These are phyloP conservation scores for Fusarium oxysporum DNA, from an alignment of 2,329 filamentous ascomycete genomes.

Conservation along the genomic window DNA sequence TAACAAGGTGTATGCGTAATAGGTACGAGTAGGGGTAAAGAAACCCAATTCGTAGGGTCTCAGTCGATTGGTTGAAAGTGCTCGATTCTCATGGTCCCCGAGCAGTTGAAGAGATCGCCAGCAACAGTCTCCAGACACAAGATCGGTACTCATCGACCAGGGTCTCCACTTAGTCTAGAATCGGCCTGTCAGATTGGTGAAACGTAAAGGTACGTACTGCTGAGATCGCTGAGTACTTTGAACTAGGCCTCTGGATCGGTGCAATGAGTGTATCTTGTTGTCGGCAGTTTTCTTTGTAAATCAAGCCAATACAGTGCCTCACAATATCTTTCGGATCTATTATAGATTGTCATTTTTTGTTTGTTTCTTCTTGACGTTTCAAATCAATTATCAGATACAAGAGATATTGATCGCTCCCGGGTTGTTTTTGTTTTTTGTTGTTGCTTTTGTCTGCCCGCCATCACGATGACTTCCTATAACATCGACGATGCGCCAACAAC, in stretches of 20 bases:
- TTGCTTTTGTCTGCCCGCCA: not conserved
- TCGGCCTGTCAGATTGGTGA: conserved; percentile 21
- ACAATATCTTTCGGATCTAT: not conserved
- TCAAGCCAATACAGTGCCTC: not conserved
- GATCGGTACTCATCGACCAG: conserved; percentile 38
- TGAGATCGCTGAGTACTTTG: conserved; percentile 21
- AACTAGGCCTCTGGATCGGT: conserved; percentile 25
- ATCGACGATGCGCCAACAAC: conserved; percentile 3
- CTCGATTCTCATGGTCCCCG: conserved; percentile 32
- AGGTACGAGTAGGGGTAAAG: not conserved
- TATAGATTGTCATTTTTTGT: not conserved
- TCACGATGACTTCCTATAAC: not conserved
- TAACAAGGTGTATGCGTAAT: conserved; percentile 19
- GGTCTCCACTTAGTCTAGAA: conserved; percentile 4
- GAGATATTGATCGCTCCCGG: conserved; percentile 5
- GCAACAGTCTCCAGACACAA: conserved; percentile 26
- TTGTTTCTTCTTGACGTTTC: conserved; percentile 5
- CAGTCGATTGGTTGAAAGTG: conserved; percentile 13
- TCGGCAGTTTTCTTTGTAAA: not conserved
- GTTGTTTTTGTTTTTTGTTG: not conserved
- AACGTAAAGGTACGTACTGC: not conserved
- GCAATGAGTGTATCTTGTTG: conserved; percentile 8
- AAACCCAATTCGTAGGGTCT: not conserved
- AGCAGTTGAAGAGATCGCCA: conserved; percentile 39
- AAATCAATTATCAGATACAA: not conserved